A percentile compares a stretch with the other conserved stretches of the same genome.
phyloP scores from a whole-genome alignment of 768 basidiomycete species.

The Leccinum imitatum region DNA sequence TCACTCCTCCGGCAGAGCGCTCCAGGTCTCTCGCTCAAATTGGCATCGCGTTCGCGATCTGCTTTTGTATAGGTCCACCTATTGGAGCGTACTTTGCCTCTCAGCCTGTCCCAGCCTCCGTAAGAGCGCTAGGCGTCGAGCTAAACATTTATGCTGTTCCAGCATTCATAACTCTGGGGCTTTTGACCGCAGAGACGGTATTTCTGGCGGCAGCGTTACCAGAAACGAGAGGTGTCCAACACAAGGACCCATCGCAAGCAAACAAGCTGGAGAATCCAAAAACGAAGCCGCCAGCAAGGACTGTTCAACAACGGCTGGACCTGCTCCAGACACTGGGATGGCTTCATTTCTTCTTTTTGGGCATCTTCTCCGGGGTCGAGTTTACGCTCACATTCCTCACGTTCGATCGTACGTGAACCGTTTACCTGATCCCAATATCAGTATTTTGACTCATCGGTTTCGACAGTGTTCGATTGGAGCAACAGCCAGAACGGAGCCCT shows the following conservation, averaged over 20 bases:
- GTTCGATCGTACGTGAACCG: slow-evolving; percentile 66
- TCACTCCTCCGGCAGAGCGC: slow-evolving; percentile 76
- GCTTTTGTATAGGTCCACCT: slow-evolving; percentile 90
- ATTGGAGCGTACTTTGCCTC: slow-evolving; percentile 96
- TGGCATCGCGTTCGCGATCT: slow-evolving; percentile 95
- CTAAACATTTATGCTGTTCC: slow-evolving; percentile 91
- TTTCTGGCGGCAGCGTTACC: slow-evolving; percentile 78
- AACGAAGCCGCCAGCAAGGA: slow-evolving; percentile 16
- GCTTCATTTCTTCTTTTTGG: slow-evolving; percentile 83
- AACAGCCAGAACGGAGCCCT: slow-evolving; percentile 86
- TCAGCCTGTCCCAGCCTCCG: slow-evolving; percentile 64
- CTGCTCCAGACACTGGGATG: slow-evolving; percentile 59
- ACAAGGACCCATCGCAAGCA: slow-evolving; percentile 19
- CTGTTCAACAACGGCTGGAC: slow-evolving; percentile 49
- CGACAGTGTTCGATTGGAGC: slow-evolving; percentile 83
- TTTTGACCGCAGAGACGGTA: slow-evolving; percentile 76
- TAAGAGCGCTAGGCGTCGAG: slow-evolving; percentile 55
- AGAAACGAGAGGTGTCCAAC: slow-evolving; percentile 69
- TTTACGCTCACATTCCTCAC: slow-evolving; percentile 96
- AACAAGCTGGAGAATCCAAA: slow-evolving; percentile 17
- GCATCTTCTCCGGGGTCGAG: slow-evolving; percentile 92
- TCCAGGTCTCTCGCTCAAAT: slow-evolving; percentile 87
- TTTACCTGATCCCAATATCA: neutral
- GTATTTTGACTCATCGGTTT: neutral
- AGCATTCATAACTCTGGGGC: slow-evolving; percentile 76